Percentiles rank a stretch among this genome's conserved stretches.
phyloP scores from a whole-genome alignment of 2,329 filamentous ascomycete genomes.

The Ascosphaera apis region DNA sequence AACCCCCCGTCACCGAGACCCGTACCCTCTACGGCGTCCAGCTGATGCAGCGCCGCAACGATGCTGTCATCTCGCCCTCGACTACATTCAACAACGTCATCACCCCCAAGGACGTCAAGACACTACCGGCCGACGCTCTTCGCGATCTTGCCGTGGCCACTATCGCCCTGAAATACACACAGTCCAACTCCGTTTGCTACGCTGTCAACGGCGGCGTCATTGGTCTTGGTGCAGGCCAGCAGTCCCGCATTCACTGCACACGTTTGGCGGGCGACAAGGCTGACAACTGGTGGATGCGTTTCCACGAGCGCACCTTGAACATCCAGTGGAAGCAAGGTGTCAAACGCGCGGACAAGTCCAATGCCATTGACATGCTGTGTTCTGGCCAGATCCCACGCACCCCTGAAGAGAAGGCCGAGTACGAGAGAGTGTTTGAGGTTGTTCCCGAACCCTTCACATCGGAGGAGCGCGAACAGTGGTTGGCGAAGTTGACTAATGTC shows the following conservation, averaged over 20 bases:
- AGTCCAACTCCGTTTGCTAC: conserved; percentile 98
- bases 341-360: conserved; percentile 93
- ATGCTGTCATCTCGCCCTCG: conserved; percentile 60
- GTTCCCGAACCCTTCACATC: conserved; percentile 62
- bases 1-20: conserved; percentile 49
- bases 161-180: conserved; percentile 94
- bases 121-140: conserved; percentile 57
- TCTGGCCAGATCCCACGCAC: conserved; percentile 68
- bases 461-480: conserved; percentile 70
- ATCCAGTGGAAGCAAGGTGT: conserved; percentile 96
- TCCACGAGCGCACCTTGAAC: conserved; percentile 67
- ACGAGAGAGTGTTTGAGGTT: conserved; percentile 74
- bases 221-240: conserved; percentile 85
- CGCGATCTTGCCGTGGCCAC: conserved; percentile 87
- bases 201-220: conserved; percentile 82
- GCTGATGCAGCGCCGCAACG: conserved; percentile 79
- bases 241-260: conserved; percentile 96
- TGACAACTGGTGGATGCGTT: conserved; percentile 99
- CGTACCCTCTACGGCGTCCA: conserved; percentile 79
- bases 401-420: conserved; percentile 64
- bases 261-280: conserved; percentile 93
- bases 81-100: conserved; percentile 66
- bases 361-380: conserved; percentile 87
- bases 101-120: conserved; percentile 53
- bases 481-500: conserved; percentile 50